Conservation (phyloP, 192 early-diverging fungal genomes). For the Backusella tarrabulga region DNA sequence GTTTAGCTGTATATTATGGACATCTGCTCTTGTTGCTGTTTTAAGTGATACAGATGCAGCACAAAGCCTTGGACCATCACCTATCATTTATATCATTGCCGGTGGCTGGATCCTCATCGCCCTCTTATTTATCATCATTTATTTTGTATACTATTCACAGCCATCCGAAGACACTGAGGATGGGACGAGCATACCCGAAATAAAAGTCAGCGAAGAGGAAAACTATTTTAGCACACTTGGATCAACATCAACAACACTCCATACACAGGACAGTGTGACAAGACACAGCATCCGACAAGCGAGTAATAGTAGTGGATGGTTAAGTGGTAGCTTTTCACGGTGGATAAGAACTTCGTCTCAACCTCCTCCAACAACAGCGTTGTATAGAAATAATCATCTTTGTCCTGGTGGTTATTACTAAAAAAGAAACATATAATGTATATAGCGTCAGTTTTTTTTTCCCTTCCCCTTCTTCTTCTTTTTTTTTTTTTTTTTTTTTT, state of each 20-base stretch:
- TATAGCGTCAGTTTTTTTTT: neutral
- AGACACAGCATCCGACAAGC: neutral
- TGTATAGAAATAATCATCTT: neutral
- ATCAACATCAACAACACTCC: neutral
- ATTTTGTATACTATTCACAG: slow-evolving; percentile 30
- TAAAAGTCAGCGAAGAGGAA: neutral
- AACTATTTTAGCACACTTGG: neutral
- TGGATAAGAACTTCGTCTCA: neutral
- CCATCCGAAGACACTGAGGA: neutral
- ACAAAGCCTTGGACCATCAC: slow-evolving; percentile 39
- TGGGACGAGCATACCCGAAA: neutral
- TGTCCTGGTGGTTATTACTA: neutral
- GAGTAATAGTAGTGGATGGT: neutral
- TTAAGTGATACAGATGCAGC: slow-evolving; percentile 51
- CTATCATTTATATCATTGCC: slow-evolving; percentile 47
- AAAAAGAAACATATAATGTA: neutral
- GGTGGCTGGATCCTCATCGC: slow-evolving; percentile 59
- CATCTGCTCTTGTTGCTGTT: slow-evolving; percentile 62
- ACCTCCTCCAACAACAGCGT: neutral
- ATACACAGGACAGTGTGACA: neutral
- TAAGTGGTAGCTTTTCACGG: neutral
- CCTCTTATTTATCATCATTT: slow-evolving; percentile 50
- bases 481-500: neutral
- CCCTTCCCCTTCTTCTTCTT: neutral
- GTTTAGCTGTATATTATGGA: slow-evolving; percentile 68